These are phyloP conservation scores for Kodamaea jinghongensis DNA, from an alignment of 805 yeast genomes.

Conservation along the genomic window DNA sequence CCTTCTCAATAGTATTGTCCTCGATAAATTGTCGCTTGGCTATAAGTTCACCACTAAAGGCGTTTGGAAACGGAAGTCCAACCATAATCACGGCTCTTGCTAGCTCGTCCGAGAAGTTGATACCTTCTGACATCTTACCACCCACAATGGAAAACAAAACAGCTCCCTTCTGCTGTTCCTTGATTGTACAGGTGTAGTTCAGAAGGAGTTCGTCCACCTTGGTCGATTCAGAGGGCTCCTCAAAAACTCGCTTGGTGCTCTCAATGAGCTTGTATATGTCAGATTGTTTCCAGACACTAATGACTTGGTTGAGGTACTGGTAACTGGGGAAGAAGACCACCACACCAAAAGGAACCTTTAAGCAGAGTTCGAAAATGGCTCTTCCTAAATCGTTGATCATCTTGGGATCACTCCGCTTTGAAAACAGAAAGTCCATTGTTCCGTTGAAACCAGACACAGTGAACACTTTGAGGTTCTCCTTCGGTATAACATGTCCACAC, in stretches of 20 bases:
- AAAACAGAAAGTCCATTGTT: conserved; percentile 66
- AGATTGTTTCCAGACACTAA: conserved; percentile 48
- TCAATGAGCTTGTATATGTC: conserved; percentile 31
- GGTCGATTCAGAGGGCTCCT: conserved; percentile 49
- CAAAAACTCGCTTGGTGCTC: conserved; percentile 46
- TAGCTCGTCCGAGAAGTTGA: conserved; percentile 82
- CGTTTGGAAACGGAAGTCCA: conserved; percentile 88
- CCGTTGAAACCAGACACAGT: conserved; percentile 35
- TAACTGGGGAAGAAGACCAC: conserved; percentile 88
- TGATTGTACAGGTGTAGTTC: conserved; percentile 48
- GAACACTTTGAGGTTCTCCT: conserved; percentile 59
- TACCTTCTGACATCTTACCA: conserved; percentile 91
- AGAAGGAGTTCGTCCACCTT: conserved; percentile 46
- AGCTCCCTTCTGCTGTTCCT: conserved; percentile 48
- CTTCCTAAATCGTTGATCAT: conserved; percentile 54
- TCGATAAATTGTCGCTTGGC: conserved; percentile 70
- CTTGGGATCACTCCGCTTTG: conserved; percentile 46
- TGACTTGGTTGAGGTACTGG: conserved; percentile 55
- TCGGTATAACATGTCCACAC: conserved; percentile 85
- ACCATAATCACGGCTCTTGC: conserved; percentile 85
- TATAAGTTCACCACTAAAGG: conserved; percentile 74
- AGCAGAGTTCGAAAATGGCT: conserved; percentile 41
- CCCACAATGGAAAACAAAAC: conserved; percentile 83
- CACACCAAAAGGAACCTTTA: conserved; percentile 64
- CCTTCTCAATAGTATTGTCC: conserved; percentile 42